Conservation (phyloP, 2,329 filamentous ascomycete genomes). For the Cadophora sp. region DNA sequence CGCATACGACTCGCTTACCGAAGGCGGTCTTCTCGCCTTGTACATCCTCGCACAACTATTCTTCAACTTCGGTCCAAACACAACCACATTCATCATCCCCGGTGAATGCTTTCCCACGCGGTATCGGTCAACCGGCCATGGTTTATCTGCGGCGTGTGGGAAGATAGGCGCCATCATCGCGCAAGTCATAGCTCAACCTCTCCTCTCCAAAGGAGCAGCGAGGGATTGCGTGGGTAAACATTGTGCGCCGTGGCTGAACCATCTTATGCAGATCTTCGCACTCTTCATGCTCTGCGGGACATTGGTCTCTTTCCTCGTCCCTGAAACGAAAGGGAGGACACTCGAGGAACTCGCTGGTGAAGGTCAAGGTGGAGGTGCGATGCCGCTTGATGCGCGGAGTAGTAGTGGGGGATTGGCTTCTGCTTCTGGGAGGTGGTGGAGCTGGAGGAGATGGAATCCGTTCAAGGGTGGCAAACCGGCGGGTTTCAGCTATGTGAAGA, state of each 20-base stretch:
- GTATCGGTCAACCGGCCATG: conserved; percentile 46
- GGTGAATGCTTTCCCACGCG: conserved; percentile 49
- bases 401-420: background rate
- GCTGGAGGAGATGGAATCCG: conserved; percentile 25
- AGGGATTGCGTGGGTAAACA: conserved; percentile 32
- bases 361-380: conserved; percentile 13
- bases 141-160: conserved; percentile 46
- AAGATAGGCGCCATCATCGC: conserved; percentile 47
- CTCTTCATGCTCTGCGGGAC: conserved; percentile 80
- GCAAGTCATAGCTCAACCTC: conserved; percentile 60
- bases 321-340: conserved; percentile 78
- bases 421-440: conserved; percentile 17
- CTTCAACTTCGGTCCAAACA: conserved; percentile 62
- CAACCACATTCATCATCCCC: conserved; percentile 48
- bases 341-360: conserved; percentile 77
- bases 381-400: conserved; percentile 9
- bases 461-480: conserved; percentile 37
- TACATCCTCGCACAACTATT: conserved; percentile 72
- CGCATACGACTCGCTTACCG: conserved; percentile 56
- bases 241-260: conserved; percentile 65
- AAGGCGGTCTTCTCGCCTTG: conserved; percentile 61
- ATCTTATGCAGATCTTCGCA: conserved; percentile 79
- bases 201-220: conserved; percentile 50
- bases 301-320: conserved; percentile 72
- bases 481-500: conserved; percentile 30